Percentiles rank a stretch among this genome's conserved stretches.
Conservation (phyloP, 1,139 yeast genomes). For the Candida sanyaensis region DNA sequence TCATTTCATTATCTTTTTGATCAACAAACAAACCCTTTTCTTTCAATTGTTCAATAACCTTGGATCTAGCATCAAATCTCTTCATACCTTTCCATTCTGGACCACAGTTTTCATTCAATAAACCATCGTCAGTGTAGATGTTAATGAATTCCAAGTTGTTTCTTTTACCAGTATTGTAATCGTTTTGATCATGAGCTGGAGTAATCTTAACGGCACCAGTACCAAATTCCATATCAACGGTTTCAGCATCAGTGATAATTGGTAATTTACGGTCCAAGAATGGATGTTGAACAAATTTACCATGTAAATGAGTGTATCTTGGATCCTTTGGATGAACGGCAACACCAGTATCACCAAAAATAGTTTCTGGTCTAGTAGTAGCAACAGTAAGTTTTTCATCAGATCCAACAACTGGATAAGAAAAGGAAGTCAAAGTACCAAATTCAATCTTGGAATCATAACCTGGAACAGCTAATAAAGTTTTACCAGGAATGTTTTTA, state of each 20-base stretch:
- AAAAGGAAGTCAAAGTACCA: slow-evolving; percentile 93
- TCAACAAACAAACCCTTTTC: slow-evolving; percentile 74
- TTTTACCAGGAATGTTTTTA: slow-evolving; percentile 82
- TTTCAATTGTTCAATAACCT: slow-evolving; percentile 80
- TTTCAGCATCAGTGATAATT: slow-evolving; percentile 84
- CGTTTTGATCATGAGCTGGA: slow-evolving; percentile 97
- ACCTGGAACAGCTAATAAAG: slow-evolving; percentile 82
- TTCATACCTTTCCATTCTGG: slow-evolving; percentile 82
- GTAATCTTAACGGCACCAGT: slow-evolving; percentile 99
- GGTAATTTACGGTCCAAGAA: slow-evolving; percentile 85
- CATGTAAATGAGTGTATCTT: slow-evolving; percentile 92
- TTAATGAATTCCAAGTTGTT: slow-evolving; percentile 85
- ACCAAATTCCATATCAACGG: slow-evolving; percentile 99
- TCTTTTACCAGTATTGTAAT: slow-evolving; percentile 95
- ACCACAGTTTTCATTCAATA: slow-evolving; percentile 89
- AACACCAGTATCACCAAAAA: slow-evolving; percentile 96
- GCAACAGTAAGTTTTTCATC: slow-evolving; percentile 91
- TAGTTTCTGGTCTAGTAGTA: slow-evolving; percentile 97
- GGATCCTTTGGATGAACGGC: slow-evolving; percentile 96
- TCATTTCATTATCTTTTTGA: slow-evolving; percentile 93
- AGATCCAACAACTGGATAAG: slow-evolving; percentile 83
- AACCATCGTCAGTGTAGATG: slow-evolving; percentile 90
- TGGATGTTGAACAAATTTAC: slow-evolving; percentile 89
- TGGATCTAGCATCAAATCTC: slow-evolving; percentile 91
- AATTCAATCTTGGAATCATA: slow-evolving; percentile 90